Percentiles rank a stretch among this genome's conserved stretches.
Conservation (phyloP, 164 flowering plant species). For the Liriodendron chinense region DNA sequence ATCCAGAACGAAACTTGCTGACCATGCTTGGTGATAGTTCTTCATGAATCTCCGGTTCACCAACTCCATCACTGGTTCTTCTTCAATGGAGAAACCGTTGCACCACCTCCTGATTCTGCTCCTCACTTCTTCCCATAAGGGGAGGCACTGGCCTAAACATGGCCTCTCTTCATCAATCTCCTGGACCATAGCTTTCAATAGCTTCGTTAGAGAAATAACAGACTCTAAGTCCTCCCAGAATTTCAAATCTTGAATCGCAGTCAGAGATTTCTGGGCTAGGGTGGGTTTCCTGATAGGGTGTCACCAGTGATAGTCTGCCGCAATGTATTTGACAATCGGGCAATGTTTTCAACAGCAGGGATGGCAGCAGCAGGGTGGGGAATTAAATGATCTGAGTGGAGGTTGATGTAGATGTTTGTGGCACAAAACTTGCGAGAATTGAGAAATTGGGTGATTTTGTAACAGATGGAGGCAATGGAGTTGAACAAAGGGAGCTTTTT, state of each 20-base stretch:
- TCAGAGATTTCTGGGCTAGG: slow-evolving; percentile 16
- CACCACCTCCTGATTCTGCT: slow-evolving; percentile 23
- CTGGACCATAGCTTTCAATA: slow-evolving; percentile 10
- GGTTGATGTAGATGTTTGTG: slow-evolving; percentile 12
- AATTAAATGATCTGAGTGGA: slow-evolving; percentile 7
- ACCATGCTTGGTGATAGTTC: slow-evolving; percentile 70
- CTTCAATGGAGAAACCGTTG: slow-evolving; percentile 16
- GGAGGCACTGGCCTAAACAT: slow-evolving; percentile 29
- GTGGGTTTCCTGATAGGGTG: slow-evolving; percentile 9
- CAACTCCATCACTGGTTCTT: slow-evolving; percentile 26
- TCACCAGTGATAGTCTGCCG: slow-evolving; percentile 8
- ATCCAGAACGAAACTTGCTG: slow-evolving; percentile 67
- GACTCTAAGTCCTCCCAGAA: slow-evolving; percentile 24
- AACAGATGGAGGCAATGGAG: slow-evolving; percentile 18
- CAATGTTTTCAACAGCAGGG: slow-evolving; percentile 19
- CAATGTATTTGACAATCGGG: slow-evolving; percentile 12
- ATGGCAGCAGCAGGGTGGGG: slow-evolving; percentile 11
- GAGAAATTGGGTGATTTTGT: slow-evolving; percentile 16
- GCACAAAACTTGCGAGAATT: slow-evolving; percentile 7
- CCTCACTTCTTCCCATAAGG: slow-evolving; percentile 27
- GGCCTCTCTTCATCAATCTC: slow-evolving; percentile 29
- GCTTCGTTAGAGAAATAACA: slow-evolving; percentile 19
- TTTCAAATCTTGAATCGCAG: slow-evolving; percentile 16
- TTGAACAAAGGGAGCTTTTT: slow-evolving; percentile 22
- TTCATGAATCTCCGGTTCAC: slow-evolving; percentile 26